These are phyloP conservation scores for Penicillium chermesinum DNA, from an alignment of 495 filamentous ascomycete genomes.

Conservation along the genomic window DNA sequence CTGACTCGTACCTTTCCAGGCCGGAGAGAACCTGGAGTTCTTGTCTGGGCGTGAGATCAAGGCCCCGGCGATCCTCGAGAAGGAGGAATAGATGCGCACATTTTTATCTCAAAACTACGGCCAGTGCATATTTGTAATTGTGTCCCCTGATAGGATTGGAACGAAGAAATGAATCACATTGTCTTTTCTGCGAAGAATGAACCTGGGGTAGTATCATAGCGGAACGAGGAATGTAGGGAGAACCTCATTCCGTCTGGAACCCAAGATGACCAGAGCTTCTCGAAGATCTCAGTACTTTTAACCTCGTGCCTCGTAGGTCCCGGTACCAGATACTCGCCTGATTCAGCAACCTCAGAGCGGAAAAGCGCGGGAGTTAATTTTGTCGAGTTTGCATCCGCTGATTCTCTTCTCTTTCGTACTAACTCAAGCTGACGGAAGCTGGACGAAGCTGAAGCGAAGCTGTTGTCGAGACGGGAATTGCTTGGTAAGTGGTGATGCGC, in stretches of 20 bases:
- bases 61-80: conserved; percentile 71
- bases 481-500: conserved; percentile 1
- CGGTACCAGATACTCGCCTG: background rate
- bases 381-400: conserved; percentile 27
- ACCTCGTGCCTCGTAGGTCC: no score
- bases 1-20: conserved; percentile 45
- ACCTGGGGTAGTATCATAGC: conserved; percentile 9
- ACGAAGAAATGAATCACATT: conserved; percentile 24
- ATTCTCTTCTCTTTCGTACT: conserved; percentile 12
- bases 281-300: background rate
- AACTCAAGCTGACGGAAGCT: no score
- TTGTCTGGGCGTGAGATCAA: conserved; percentile 69
- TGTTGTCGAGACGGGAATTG: conserved; percentile 8
- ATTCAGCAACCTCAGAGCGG: conserved; percentile 30
- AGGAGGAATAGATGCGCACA: conserved; percentile 47
- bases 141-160: background rate
- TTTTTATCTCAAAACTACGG: background rate
- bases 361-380: conserved; percentile 41
- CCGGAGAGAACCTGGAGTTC: conserved; percentile 82
- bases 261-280: no score
- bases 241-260: background rate
- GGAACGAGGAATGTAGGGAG: conserved; percentile 15
- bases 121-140: no score
- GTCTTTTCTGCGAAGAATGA: conserved; percentile 15
- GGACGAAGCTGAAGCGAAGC: background rate